These are phyloP conservation scores for Pyrrhoderma lamaoense DNA, from an alignment of 1,284 basidiomycete genomes.

Conservation along the genomic window DNA sequence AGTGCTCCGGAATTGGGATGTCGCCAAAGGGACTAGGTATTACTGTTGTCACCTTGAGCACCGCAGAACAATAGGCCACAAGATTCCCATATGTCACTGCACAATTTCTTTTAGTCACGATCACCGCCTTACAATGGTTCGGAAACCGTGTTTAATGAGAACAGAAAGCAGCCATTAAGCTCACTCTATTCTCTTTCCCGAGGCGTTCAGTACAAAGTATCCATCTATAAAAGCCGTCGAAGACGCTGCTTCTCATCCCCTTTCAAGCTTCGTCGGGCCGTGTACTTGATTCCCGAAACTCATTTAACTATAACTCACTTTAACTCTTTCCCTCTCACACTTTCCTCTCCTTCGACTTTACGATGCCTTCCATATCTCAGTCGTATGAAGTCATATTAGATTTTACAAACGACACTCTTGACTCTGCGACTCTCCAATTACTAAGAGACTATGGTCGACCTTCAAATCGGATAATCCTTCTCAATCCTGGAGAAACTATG, in stretches of 20 bases:
- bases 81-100: conserved; percentile 6
- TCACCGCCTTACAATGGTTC: not conserved
- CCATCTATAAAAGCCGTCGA: not conserved
- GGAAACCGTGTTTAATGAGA: conserved; percentile 8
- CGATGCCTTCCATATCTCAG: conserved; percentile 43
- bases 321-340: not conserved
- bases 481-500: conserved; percentile 56
- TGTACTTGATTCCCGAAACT: conserved; percentile 9
- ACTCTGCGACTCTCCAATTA: conserved; percentile 56
- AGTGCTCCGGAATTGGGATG: conserved; percentile 7
- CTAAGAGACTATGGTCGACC: conserved; percentile 55
- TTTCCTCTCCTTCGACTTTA: conserved; percentile 13
- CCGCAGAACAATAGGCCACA: conserved; percentile 18
- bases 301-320: not conserved
- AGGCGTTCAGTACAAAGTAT: not conserved
- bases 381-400: conserved; percentile 59
- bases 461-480: conserved; percentile 45
- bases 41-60: not conserved
- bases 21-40: not conserved
- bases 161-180: not conserved
- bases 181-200: not conserved
- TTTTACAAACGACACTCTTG: conserved; percentile 61
- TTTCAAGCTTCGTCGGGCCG: conserved; percentile 16
- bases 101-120: too few species aligned
- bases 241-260: not conserved